These are phyloP conservation scores for Lagenidium sp. DNA, from an alignment of 352 stramenopile species.

Conservation along the genomic window DNA sequence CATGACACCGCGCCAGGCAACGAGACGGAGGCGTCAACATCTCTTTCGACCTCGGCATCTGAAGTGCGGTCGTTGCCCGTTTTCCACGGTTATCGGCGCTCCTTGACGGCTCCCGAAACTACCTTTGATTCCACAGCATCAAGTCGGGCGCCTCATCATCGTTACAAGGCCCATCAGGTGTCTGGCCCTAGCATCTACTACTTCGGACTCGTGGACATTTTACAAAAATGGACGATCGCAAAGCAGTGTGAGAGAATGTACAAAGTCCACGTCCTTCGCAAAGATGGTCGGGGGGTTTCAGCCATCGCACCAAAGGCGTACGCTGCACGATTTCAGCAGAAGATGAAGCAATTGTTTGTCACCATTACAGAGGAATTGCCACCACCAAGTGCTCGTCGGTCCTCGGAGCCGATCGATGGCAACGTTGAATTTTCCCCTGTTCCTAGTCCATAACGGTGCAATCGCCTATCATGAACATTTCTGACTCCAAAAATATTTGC, in stretches of 20 bases:
- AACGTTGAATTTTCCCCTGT: too few relatives aligned
- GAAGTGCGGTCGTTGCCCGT: conserved; percentile 4
- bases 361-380: conserved; percentile 21
- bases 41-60: too few relatives aligned
- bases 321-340: conserved; percentile 69
- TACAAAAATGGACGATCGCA: conserved; percentile 79
- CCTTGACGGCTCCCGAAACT: too few relatives aligned
- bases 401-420: too few relatives aligned
- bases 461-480: too few relatives aligned
- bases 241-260: conserved; percentile 79
- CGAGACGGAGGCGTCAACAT: conserved; percentile 13
- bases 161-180: conserved; percentile 67
- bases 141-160: too few relatives aligned
- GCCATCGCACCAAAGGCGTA: conserved; percentile 65
- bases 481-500: too few relatives aligned
- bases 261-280: conserved; percentile 76
- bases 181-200: conserved; percentile 85
- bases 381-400: conserved; percentile 9
- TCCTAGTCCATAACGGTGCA: too few relatives aligned
- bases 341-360: conserved; percentile 80
- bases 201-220: conserved; percentile 85
- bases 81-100: neutral
- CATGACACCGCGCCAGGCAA: conserved; percentile 15
- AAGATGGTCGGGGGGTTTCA: conserved; percentile 60
- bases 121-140: too few relatives aligned